phyloP scores from a whole-genome alignment of 345 rosid species.

The Chamaenerion angustifolium region DNA sequence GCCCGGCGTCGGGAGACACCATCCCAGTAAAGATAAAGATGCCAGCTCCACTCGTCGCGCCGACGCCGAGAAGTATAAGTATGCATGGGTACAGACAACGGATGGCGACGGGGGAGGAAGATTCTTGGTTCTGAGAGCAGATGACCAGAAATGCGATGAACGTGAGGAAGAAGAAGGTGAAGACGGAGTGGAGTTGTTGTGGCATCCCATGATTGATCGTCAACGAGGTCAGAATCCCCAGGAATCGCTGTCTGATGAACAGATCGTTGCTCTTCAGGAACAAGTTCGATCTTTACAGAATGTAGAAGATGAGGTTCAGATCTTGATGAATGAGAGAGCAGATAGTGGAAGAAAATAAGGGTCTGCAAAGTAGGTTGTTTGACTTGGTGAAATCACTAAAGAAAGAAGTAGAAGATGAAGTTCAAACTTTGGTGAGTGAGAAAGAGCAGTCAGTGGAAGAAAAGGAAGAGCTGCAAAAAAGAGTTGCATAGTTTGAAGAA shows the following conservation, averaged over 20 bases:
- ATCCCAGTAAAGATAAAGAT: slow-evolving; percentile 92
- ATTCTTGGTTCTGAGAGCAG: slow-evolving; percentile 54
- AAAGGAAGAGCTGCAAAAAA: slow-evolving; percentile 26
- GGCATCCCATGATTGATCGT: slow-evolving; percentile 3
- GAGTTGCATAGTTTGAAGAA: slow-evolving; percentile 41
- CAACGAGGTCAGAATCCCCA: too few species aligned
- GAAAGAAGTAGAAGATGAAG: slow-evolving; percentile 31
- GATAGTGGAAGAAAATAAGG: slow-evolving; percentile 13
- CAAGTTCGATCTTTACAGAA: slow-evolving; percentile 33
- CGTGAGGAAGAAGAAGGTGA: slow-evolving; percentile 23
- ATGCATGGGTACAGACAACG: slow-evolving; percentile 69
- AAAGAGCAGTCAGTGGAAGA: slow-evolving; percentile 31
- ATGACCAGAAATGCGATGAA: slow-evolving; percentile 47
- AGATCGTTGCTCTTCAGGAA: slow-evolving; percentile 32
- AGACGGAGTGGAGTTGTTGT: not conserved
- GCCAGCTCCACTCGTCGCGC: slow-evolving; percentile 93
- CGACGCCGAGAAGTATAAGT: slow-evolving; percentile 72
- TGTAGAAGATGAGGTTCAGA: slow-evolving; percentile 20
- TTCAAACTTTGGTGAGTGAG: slow-evolving; percentile 30
- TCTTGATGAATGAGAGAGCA: slow-evolving; percentile 8
- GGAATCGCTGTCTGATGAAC: slow-evolving; percentile 16
- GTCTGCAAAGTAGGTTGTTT: slow-evolving; percentile 7
- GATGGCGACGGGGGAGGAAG: slow-evolving; percentile 12
- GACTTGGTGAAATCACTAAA: slow-evolving; percentile 1
- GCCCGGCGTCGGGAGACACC: slow-evolving; percentile 91